Evolutionary conservation across 352 stramenopile genomes (phyloP).

Genomic region (Ophiocytium majus): DNA sequence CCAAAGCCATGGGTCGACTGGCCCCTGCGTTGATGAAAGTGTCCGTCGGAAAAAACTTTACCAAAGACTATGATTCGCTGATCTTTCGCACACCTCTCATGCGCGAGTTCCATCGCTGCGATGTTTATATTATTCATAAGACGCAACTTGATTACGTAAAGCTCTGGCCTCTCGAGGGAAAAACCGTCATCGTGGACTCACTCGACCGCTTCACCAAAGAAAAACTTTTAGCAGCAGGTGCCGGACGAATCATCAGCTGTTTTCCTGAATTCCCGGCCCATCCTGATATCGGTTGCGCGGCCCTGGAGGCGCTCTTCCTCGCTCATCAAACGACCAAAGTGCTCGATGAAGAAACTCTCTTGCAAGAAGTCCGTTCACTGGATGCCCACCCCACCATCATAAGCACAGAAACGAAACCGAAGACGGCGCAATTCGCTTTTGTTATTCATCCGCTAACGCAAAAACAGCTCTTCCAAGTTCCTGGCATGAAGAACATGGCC

Average conservation of each 20-base stretch:
- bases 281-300: not conserved
- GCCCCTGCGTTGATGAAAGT: not conserved
- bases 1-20: not conserved
- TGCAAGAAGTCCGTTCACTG: not conserved
- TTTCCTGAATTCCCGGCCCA: not conserved
- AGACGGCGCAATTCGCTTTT: not conserved
- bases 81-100: not conserved
- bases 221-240: not conserved
- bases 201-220: not conserved
- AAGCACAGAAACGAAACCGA: not conserved
- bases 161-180: not conserved
- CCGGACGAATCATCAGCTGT: not conserved
- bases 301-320: not conserved
- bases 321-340: not conserved
- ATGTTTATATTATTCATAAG: not conserved
- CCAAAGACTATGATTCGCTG: not conserved
- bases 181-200: constrained; percentile 1
- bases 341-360: not conserved
- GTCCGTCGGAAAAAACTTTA: not conserved
- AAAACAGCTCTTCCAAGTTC: not conserved
- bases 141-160: not conserved
- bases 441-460: not conserved
- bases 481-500: not conserved
- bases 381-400: not conserved
- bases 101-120: not conserved